Evolutionary conservation across 140 eudicot species (phyloP).

Genomic region (Anethum foeniculum): DNA sequence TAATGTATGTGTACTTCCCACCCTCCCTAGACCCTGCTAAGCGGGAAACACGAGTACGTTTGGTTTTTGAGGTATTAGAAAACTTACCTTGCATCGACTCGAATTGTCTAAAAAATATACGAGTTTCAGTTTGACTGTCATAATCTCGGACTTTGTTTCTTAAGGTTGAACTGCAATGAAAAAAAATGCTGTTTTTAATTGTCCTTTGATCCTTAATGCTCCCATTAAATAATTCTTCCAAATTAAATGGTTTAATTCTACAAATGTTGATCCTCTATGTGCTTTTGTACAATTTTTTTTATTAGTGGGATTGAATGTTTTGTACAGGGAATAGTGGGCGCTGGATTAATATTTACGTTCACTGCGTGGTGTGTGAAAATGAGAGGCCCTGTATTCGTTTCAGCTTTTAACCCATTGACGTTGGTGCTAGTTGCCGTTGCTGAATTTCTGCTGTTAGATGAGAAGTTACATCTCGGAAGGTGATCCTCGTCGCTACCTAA

Average conservation of each 20-base stretch:
- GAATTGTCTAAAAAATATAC: too few species aligned
- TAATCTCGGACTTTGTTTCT: too few species aligned
- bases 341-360: conserved; percentile 22
- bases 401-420: conserved; percentile 27
- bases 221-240: not conserved
- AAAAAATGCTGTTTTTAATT: too few species aligned
- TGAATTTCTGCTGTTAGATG: conserved; percentile 25
- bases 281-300: not conserved
- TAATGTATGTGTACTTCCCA: not conserved
- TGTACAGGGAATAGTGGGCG: conserved; percentile 28
- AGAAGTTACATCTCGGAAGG: conserved; percentile 32
- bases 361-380: conserved; percentile 25
- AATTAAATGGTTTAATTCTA: too few species aligned
- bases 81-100: too few species aligned
- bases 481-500: not conserved
- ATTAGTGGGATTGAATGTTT: not conserved
- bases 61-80: too few species aligned
- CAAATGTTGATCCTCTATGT: not conserved
- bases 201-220: not conserved
- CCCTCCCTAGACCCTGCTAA: too few species aligned
- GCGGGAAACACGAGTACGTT: too few species aligned
- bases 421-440: conserved; percentile 24
- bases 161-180: too few species aligned
- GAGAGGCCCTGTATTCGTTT: conserved; percentile 37
- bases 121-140: too few species aligned